phyloP scores from a whole-genome alignment of 202 grass and related monocot species.

The Miscanthus sacchariflorus region DNA sequence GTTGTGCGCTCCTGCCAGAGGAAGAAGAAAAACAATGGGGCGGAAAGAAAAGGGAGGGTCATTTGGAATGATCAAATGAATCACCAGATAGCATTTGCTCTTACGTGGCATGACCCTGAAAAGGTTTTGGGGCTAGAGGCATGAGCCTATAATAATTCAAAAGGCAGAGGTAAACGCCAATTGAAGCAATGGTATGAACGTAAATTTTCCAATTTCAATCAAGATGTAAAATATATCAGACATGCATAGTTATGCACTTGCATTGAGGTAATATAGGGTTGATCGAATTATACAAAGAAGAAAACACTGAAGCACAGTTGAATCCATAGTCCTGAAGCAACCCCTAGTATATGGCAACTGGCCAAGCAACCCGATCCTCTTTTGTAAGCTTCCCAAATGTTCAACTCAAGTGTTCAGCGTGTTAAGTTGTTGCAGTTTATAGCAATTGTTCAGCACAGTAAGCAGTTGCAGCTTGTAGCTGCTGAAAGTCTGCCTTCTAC shows the following conservation, averaged over 20 bases:
- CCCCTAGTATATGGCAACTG: neutral
- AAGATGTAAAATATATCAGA: neutral
- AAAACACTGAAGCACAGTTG: constrained; percentile 1
- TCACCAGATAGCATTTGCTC: neutral
- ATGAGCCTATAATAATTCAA: neutral
- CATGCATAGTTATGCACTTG: neutral
- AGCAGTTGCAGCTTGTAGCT: constrained; percentile 10
- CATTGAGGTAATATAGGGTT: neutral
- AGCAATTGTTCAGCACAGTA: neutral
- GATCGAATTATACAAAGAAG: neutral
- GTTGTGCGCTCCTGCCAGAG: too few species aligned
- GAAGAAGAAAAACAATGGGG: neutral
- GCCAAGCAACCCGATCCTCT: neutral
- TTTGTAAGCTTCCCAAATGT: neutral
- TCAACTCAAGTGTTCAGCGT: constrained; percentile 10
- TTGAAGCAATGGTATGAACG: neutral
- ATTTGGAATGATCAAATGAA: neutral
- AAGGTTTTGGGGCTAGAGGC: neutral
- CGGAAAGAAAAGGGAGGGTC: neutral
- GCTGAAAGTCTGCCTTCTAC: neutral
- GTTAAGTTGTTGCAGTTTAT: too few species aligned
- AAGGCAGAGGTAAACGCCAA: neutral
- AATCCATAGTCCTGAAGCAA: constrained; percentile 26
- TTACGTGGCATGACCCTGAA: neutral
- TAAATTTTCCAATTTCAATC: neutral